phyloP scores from a whole-genome alignment of 2,329 filamentous ascomycete genomes.

The Fusarium scirpi region DNA sequence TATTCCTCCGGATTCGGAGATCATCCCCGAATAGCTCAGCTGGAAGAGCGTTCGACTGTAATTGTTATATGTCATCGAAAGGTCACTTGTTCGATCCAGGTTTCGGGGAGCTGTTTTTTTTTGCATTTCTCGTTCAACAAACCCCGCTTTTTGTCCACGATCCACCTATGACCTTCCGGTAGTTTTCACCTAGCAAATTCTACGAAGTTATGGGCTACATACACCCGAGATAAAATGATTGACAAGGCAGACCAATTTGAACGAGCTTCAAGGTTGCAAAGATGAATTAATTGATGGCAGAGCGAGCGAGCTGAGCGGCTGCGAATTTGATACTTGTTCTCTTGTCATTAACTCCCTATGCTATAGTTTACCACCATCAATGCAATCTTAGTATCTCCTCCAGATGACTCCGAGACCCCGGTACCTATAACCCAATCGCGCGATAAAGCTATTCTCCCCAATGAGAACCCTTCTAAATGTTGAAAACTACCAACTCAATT shows the following conservation, averaged over 20 bases:
- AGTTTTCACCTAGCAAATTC: neutral
- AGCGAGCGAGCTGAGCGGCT: no score
- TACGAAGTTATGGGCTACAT: no score
- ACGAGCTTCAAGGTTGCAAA: no score
- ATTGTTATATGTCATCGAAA: conserved; percentile 31
- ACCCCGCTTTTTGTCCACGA: neutral
- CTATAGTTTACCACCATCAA: neutral
- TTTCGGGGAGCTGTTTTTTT: conserved; percentile 19
- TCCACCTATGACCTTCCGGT: neutral
- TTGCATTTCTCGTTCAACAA: neutral
- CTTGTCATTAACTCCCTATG: neutral
- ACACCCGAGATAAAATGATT: no score
- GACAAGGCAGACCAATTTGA: no score
- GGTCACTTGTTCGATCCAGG: conserved; percentile 34
- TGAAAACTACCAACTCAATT: no score
- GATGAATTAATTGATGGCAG: no score
- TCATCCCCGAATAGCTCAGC: conserved; percentile 31
- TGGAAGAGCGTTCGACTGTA: conserved; percentile 34
- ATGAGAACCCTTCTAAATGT: neutral
- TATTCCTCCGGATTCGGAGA: conserved; percentile 21
- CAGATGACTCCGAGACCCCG: no score
- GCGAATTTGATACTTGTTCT: neutral
- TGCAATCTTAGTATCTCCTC: neutral
- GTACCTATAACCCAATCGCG: neutral
- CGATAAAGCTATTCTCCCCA: neutral